phyloP scores from a whole-genome alignment of 306 rosid genomes.

The Quercus berberidifolia region DNA sequence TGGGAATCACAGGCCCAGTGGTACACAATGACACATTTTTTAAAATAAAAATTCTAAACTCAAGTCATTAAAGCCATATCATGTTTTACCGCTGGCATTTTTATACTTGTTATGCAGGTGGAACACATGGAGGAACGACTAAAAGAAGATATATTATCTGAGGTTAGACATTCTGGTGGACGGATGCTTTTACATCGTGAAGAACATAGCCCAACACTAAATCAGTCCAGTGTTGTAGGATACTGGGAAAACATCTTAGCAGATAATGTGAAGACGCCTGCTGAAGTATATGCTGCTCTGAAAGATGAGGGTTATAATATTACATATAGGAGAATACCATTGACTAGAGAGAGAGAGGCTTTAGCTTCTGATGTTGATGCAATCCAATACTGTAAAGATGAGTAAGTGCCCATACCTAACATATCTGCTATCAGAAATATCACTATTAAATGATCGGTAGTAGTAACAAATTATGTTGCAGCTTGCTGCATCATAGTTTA shows the following conservation, averaged over 20 bases:
- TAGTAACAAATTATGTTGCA: background rate
- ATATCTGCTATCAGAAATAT: background rate
- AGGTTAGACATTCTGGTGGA: constrained; percentile 70
- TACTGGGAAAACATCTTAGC: constrained; percentile 72
- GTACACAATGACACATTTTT: constrained; percentile 38
- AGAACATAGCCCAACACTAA: constrained; percentile 65
- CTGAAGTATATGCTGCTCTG: constrained; percentile 70
- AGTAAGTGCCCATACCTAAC: constrained; percentile 47
- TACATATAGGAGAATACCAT: constrained; percentile 65
- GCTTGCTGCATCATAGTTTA: background rate
- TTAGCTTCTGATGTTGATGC: constrained; percentile 72
- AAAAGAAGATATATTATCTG: constrained; percentile 80
- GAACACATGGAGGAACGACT: constrained; percentile 85
- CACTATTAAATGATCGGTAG: background rate
- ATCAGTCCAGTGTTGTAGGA: constrained; percentile 71
- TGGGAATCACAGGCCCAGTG: constrained; percentile 87
- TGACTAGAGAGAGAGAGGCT: constrained; percentile 81
- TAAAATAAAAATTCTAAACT: background rate
- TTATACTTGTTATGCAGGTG: constrained; percentile 53
- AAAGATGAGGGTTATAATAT: constrained; percentile 63
- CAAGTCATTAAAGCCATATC: constrained; percentile 16
- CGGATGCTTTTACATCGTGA: constrained; percentile 82
- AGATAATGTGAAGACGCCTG: constrained; percentile 82
- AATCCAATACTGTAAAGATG: constrained; percentile 65
- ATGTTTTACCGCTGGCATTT: constrained; percentile 19